Evolutionary conservation across 1,284 basidiomycete species (phyloP), one percentile per base, ranked within the genome.

Genomic region (Moesziomyces sp.): DNA sequence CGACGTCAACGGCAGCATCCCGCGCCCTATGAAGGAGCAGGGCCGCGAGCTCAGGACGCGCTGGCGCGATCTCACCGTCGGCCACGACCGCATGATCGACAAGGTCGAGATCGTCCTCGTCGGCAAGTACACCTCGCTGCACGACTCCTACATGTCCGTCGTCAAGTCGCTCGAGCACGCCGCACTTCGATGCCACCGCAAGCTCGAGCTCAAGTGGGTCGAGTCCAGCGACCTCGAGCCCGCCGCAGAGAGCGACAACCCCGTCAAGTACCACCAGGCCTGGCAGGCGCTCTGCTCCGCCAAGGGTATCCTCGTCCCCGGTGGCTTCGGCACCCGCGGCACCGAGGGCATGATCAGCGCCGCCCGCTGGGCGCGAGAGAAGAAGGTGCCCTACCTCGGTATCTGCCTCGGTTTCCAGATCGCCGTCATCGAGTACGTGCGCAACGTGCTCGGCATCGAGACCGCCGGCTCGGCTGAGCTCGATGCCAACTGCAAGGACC

Each of bases 81-180:
- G 93, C 19, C 92, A 94, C 84, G 96, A 97, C 84, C 90, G 94
- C 40, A 86, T 93, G n/a, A 95, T 92, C 84, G 95, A 98, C 79
- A 88, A 89, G 24, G 94, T 97, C 43, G 90, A 90, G 49, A 93
- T 99, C 68, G 94, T 93, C 21, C 87, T 99, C 42, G 94, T 99
- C 21, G 96, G 96, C 53, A 99, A 99, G 86, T 99, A 99, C 87
- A 98, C 94, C 7, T 91, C 94, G 66, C 87, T 99, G 53, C 93
- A 96, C 85, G 96, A 99, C 85, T 97, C 94, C 40, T 99, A 99
- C 86, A 98, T 98, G 93, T 94, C 92, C 40, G 97, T 99, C 55
- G 91, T 91, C 83, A 99, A 99, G 87, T 90, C 97, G 26, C 88
- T 99, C 45, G 96, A 99, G 85, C 96, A 99, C 85, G 94, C 96